Conservation (phyloP, 2,329 filamentous ascomycete genomes). For the Botrytis cinerea region DNA sequence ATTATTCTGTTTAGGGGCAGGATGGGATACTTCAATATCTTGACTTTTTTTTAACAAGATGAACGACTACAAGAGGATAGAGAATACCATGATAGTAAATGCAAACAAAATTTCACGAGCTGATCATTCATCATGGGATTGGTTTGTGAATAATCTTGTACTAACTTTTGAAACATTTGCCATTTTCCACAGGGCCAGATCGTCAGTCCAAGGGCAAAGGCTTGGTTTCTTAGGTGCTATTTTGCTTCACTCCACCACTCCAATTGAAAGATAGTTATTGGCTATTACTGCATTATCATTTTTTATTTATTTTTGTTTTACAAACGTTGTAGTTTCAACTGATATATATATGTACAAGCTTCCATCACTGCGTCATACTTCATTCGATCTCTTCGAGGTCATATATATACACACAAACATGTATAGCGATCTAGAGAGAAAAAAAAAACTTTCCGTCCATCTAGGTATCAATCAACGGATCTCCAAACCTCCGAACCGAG, state of each 20-base stretch:
- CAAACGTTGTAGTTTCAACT: neutral
- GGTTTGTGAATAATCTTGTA: neutral
- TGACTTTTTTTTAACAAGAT: slow-evolving; percentile 2
- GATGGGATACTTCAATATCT: slow-evolving; percentile 7
- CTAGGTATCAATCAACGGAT: neutral
- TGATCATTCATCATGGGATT: neutral
- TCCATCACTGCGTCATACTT: no score
- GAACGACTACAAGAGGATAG: neutral
- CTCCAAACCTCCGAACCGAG: neutral
- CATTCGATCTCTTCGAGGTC: neutral
- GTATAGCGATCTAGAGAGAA: neutral
- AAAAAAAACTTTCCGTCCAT: neutral
- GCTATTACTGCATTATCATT: no score
- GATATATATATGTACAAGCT: neutral
- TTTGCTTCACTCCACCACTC: neutral
- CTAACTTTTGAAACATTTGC: neutral
- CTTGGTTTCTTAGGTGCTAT: neutral
- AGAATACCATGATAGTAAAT: neutral
- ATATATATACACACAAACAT: neutral
- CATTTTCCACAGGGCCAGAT: neutral
- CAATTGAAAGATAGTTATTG: neutral
- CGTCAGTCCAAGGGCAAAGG: neutral
- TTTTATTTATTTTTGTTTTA: neutral
- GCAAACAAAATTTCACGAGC: neutral
- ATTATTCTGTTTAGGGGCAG: slow-evolving; percentile 2